Conservation (phyloP, 176 grass and related monocot genomes). For the Zoysia japonica region DNA sequence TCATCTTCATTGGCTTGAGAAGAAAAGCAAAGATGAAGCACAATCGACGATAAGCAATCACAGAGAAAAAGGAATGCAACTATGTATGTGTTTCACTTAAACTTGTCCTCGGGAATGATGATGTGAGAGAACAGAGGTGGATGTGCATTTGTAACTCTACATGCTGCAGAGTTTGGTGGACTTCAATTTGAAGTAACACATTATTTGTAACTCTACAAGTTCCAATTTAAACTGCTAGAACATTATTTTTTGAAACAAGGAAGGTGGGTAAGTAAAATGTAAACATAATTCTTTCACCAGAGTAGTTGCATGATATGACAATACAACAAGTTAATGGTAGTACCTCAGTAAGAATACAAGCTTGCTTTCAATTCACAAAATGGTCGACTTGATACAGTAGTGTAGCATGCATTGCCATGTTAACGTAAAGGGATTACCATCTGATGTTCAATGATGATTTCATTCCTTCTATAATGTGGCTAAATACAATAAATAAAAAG, state of each 20-base stretch:
- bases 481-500: not conserved
- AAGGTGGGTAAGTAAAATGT: not conserved
- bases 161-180: not conserved
- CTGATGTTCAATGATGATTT: not conserved
- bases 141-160: not conserved
- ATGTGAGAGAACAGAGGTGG: not conserved
- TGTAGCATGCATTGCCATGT: not conserved
- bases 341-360: not conserved
- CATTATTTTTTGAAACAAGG: not conserved
- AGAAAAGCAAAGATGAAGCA: not conserved
- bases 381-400: not conserved
- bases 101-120: not conserved
- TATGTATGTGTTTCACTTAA: not conserved
- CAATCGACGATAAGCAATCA: not conserved
- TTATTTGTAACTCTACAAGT: not conserved
- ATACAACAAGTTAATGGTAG: slow-evolving; percentile 10
- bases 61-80: not conserved
- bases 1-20: not conserved
- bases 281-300: not conserved
- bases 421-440: not conserved
- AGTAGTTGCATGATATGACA: not conserved
- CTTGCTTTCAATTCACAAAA: not conserved
- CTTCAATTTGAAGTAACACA: not conserved
- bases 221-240: not conserved
- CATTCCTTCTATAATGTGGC: not conserved